phyloP scores from a whole-genome alignment of 2,329 filamentous ascomycete species.

The Trichoderma arundinaceum region DNA sequence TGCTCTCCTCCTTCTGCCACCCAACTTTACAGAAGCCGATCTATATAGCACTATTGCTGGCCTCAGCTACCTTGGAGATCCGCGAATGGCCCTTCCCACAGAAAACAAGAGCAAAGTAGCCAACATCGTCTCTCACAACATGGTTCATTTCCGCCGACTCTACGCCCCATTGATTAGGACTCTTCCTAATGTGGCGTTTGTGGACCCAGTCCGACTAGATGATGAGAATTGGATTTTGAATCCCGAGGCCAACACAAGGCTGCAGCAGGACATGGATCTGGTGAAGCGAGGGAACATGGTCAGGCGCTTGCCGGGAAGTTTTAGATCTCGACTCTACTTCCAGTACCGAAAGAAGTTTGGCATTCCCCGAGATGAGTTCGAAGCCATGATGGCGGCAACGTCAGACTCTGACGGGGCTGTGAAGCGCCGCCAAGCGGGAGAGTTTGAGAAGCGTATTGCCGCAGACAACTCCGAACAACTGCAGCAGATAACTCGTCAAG shows the following conservation, averaged over 20 bases:
- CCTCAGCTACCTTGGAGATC: conserved; percentile 92
- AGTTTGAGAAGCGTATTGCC: conserved; percentile 86
- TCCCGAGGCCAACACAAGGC: conserved; percentile 63
- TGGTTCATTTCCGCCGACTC: conserved; percentile 87
- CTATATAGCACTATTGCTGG: conserved; percentile 91
- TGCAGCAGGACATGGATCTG: conserved; percentile 92
- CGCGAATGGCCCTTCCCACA: conserved; percentile 88
- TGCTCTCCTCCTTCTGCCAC: conserved; percentile 83
- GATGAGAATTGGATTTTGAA: conserved; percentile 50
- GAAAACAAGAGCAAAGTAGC: conserved; percentile 91
- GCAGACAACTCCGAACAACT: conserved; percentile 69
- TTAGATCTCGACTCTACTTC: conserved; percentile 90
- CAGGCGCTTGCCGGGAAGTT: conserved; percentile 81
- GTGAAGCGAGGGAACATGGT: conserved; percentile 95
- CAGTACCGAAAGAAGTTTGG: conserved; percentile 90
- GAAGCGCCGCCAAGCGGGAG: conserved; percentile 75
- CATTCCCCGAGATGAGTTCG: conserved; percentile 83
- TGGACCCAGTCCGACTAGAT: conserved; percentile 55
- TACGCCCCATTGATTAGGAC: conserved; percentile 90
- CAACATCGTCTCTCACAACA: conserved; percentile 92
- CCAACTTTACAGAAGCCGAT: conserved; percentile 82
- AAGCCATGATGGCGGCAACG: conserved; percentile 79
- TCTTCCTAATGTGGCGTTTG: conserved; percentile 84
- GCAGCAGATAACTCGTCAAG: conserved; percentile 70
- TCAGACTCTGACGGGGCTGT: conserved; percentile 73